Percentiles rank a stretch among this genome's conserved stretches.
phyloP scores from a whole-genome alignment of 805 yeast genomes.

The Wickerhamomyces strasburgensis region DNA sequence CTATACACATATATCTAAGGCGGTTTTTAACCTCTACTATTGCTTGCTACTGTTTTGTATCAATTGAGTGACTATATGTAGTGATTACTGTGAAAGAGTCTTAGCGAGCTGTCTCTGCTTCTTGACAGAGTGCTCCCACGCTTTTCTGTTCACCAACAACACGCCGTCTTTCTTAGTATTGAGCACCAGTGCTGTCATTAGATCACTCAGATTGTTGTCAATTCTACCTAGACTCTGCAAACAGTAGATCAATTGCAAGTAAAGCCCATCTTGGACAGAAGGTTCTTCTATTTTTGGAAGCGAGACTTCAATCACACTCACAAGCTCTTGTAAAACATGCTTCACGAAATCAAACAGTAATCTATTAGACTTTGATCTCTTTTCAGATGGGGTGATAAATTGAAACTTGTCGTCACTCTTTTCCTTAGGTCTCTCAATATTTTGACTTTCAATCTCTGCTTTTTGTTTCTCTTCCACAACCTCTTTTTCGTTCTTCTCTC shows the following conservation, averaged over 20 bases:
- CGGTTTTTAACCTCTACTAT: too few relatives aligned
- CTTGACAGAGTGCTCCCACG: constrained; percentile 39
- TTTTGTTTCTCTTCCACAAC: constrained; percentile 23
- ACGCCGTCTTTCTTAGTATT: constrained; percentile 8
- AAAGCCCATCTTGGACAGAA: constrained; percentile 54
- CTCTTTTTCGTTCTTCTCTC: not conserved
- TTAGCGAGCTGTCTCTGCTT: constrained; percentile 35
- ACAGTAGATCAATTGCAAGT: constrained; percentile 81
- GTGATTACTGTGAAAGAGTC: constrained; percentile 1
- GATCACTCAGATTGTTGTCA: constrained; percentile 62
- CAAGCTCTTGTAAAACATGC: constrained; percentile 29
- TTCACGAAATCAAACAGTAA: constrained; percentile 35
- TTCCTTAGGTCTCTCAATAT: constrained; percentile 1
- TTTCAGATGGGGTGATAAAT: constrained; percentile 6
- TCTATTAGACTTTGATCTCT: constrained; percentile 19
- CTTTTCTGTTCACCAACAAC: constrained; percentile 29
- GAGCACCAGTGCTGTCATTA: constrained; percentile 39
- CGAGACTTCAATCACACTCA: constrained; percentile 27
- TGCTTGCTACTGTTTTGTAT: too few relatives aligned
- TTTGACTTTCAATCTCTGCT: not conserved
- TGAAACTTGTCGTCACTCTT: not conserved
- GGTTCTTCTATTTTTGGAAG: constrained; percentile 32
- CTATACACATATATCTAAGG: too few relatives aligned
- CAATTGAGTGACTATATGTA: too few relatives aligned
- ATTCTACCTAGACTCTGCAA: constrained; percentile 77